These are phyloP conservation scores for Dittrichia graveolens DNA, from an alignment of 129 eudicot species.

Conservation along the genomic window DNA sequence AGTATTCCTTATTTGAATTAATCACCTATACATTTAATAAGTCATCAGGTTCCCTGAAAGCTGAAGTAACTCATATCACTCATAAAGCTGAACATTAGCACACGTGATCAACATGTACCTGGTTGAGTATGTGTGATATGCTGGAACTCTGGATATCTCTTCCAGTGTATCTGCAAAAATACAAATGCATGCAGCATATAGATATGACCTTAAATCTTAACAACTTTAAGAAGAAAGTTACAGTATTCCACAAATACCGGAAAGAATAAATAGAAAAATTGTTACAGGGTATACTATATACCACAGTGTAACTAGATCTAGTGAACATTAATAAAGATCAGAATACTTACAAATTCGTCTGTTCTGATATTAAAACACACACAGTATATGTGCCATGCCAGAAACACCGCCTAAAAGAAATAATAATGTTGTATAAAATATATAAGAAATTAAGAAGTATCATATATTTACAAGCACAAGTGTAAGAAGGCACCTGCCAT, in stretches of 20 bases:
- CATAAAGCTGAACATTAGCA: not conserved
- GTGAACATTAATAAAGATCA: not conserved
- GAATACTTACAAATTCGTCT: constrained; percentile 74
- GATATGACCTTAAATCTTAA: not conserved
- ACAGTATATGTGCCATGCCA: constrained; percentile 69
- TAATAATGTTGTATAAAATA: not conserved
- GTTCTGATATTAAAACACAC: constrained; percentile 72
- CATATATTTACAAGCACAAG: not conserved
- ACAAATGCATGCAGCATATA: constrained; percentile 1
- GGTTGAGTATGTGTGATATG: constrained; percentile 25
- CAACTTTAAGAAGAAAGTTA: no score
- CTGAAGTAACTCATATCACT: constrained; percentile 15
- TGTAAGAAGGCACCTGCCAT: constrained; percentile 63
- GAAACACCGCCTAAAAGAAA: constrained; percentile 52
- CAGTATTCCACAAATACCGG: no score
- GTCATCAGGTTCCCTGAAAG: constrained; percentile 7
- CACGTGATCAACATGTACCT: constrained; percentile 34
- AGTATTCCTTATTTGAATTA: constrained; percentile 16
- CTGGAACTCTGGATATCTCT: constrained; percentile 73
- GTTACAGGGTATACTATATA: not conserved
- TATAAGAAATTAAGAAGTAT: not conserved
- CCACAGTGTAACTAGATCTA: not conserved
- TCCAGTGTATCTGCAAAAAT: constrained; percentile 73
- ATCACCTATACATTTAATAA: constrained; percentile 4
- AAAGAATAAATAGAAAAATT: no score